Percentiles rank a stretch among this genome's conserved stretches.
Conservation (phyloP, 192 early-diverging fungal genomes). For the Linnemannia zychae region DNA sequence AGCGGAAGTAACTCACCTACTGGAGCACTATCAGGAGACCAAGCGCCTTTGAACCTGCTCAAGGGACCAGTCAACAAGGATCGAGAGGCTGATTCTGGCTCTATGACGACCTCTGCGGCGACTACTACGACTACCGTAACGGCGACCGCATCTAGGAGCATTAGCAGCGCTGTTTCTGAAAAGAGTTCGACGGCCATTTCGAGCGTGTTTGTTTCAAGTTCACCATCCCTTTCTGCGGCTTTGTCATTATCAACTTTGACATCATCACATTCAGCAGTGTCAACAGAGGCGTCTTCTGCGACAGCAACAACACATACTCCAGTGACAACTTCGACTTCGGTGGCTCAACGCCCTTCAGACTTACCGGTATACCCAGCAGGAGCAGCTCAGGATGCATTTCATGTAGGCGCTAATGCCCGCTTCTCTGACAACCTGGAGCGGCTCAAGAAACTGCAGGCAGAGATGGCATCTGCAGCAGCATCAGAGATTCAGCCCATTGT, state of each 20-base stretch:
- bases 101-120: background rate
- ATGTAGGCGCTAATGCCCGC: background rate
- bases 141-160: background rate
- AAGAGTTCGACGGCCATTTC: background rate
- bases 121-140: background rate
- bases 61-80: background rate
- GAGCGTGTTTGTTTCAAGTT: background rate
- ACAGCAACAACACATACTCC: background rate
- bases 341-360: background rate
- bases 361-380: background rate
- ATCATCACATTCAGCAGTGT: background rate
- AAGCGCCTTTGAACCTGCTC: slow-evolving; percentile 2
- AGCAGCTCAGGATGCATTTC: background rate
- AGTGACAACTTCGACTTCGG: background rate
- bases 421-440: background rate
- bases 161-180: background rate
- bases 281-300: background rate
- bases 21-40: background rate
- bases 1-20: no score
- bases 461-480: background rate
- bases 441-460: background rate
- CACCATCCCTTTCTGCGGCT: background rate
- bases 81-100: background rate
- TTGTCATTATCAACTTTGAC: background rate
- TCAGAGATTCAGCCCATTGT: background rate